These are phyloP conservation scores for Penicillium digitatum DNA, from an alignment of 2,329 filamentous ascomycete genomes.

Conservation along the genomic window DNA sequence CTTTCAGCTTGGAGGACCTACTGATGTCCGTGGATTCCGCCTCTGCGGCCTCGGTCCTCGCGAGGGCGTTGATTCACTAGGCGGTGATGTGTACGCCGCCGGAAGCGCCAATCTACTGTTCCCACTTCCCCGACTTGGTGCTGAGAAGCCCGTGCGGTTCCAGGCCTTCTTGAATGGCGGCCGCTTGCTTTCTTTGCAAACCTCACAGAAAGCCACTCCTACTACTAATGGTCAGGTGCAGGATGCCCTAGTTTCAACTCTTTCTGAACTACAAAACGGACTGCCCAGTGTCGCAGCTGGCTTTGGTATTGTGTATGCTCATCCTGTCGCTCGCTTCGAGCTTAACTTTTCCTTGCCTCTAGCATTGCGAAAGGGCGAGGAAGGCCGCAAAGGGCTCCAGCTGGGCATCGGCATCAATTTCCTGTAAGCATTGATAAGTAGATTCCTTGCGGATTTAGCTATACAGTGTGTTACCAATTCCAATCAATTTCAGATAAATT, in stretches of 20 bases:
- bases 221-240: slow-evolving; percentile 49
- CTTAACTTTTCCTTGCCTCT: slow-evolving; percentile 91
- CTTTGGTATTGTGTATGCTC: slow-evolving; percentile 87
- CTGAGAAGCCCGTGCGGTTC: slow-evolving; percentile 77
- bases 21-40: slow-evolving; percentile 90
- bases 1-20: slow-evolving; percentile 90
- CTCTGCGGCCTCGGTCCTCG: slow-evolving; percentile 83
- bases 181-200: slow-evolving; percentile 71
- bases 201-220: slow-evolving; percentile 45
- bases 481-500: not conserved
- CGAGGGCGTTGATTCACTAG: slow-evolving; percentile 79
- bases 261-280: slow-evolving; percentile 68
- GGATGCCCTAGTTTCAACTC: slow-evolving; percentile 51
- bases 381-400: slow-evolving; percentile 83
- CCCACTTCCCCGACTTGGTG: slow-evolving; percentile 75
- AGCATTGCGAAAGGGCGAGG: slow-evolving; percentile 75
- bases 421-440: slow-evolving; percentile 52
- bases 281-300: slow-evolving; percentile 83
- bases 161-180: slow-evolving; percentile 92
- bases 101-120: slow-evolving; percentile 81
- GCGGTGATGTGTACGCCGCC: slow-evolving; percentile 87
- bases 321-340: slow-evolving; percentile 89
- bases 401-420: slow-evolving; percentile 97
- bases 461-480: not conserved
- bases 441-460: not conserved